A percentile compares a stretch with the other conserved stretches of the same genome.
phyloP scores from a whole-genome alignment of 306 rosid genomes.

The Amphicarpaea edgeworthii region DNA sequence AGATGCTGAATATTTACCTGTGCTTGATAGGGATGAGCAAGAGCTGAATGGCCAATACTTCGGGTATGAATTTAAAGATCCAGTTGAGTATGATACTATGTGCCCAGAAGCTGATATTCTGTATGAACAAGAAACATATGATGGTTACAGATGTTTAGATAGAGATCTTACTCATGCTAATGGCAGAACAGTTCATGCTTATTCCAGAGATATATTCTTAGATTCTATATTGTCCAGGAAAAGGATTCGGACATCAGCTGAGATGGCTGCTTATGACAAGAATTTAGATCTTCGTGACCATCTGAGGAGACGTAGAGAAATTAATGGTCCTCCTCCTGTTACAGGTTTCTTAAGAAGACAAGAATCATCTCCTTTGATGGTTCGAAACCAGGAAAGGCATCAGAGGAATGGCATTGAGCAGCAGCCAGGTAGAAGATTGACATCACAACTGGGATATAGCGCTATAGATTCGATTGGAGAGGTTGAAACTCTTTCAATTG shows the following conservation, averaged over 20 bases:
- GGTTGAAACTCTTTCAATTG: conserved; percentile 48
- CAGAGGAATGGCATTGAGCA: conserved; percentile 46
- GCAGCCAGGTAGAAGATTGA: conserved; percentile 54
- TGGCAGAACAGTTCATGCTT: conserved; percentile 47
- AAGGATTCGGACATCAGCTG: conserved; percentile 57
- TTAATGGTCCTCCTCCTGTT: conserved; percentile 40
- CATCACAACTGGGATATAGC: conserved; percentile 57
- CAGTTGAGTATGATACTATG: conserved; percentile 53
- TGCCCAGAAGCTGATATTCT: conserved; percentile 57
- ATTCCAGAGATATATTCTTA: conserved; percentile 53
- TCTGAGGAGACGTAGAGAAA: conserved; percentile 67
- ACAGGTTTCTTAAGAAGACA: conserved; percentile 57
- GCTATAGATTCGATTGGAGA: conserved; percentile 44
- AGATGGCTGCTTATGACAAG: conserved; percentile 50
- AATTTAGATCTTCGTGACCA: conserved; percentile 69
- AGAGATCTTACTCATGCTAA: conserved; percentile 44
- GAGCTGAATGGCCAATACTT: conserved; percentile 54
- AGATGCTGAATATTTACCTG: conserved; percentile 58
- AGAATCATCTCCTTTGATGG: conserved; percentile 52
- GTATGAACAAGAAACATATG: conserved; percentile 53
- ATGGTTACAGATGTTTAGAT: conserved; percentile 51
- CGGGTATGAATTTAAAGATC: conserved; percentile 58
- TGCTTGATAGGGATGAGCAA: conserved; percentile 51
- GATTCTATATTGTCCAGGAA: conserved; percentile 62
- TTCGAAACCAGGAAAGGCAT: conserved; percentile 46